Base-by-base conservation (phyloP, 2,329 filamentous ascomycete genomes). In the Tolypocladium tundrense region DNA sequence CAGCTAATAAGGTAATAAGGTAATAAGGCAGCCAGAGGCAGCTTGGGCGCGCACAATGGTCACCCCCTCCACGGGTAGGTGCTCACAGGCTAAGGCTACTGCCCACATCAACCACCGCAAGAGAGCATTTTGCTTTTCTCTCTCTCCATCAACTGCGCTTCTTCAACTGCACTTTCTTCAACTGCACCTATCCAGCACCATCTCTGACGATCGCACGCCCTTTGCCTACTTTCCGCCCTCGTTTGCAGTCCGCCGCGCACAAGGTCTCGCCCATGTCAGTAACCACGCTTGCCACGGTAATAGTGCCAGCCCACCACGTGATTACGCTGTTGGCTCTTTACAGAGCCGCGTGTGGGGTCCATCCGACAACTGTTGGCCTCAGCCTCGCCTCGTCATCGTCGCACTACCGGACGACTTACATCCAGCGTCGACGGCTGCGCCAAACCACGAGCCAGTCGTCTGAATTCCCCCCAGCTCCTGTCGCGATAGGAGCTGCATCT, bases 391-490 rank as follows among this genome's bases (percentile, higher is more conserved):
- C 55, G 24, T 33, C 45, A 16, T 53, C 45, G 55, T 53, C 61
- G 61, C 66, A 65, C 62, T 63, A 64, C 64, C 59, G 63, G 61
- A 65, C 66, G 67, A 68, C 68, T 70, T 66, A 69, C 60, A 70
- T 63, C 62, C 62, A 69, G 67, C 68, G 63, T 67, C 63, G 64
- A 62, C 60, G 63, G 65, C 65, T 65, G 65, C 59, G 64, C 58
- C 64, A 60, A 63, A 63, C 66, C 64, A 57, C 65, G 65, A 60
- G 62, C 59, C 64, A 60, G 63, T 60, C 57, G 60, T 41, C 58
- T 59, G 60, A 56, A 52, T 37, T 53, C 31, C 48, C 37, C 40
- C n/a, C 45, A 48, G 48, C 48, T 43, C 51, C 9, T 27, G n/a
- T 42, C 41, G 41, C 31, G 14, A 27, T 33, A 27, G 35, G 24